A percentile compares a stretch with the other conserved stretches of the same genome.
phyloP scores from a whole-genome alignment of 2,329 filamentous ascomycete species.

The Capronia coronata region DNA sequence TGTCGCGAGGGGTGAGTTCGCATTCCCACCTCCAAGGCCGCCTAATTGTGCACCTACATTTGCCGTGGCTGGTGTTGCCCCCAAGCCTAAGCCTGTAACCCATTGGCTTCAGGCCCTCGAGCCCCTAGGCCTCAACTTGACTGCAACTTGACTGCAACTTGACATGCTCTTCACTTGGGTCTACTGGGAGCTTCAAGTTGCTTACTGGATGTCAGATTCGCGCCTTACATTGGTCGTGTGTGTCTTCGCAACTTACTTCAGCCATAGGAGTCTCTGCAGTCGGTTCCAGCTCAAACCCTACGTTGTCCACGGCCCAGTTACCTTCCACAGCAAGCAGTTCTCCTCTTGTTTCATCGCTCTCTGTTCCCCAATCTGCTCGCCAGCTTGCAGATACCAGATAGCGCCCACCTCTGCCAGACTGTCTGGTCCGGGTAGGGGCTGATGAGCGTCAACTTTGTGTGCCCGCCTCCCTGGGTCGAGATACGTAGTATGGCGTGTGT shows the following conservation, averaged over 20 bases:
- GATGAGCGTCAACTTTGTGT: not conserved
- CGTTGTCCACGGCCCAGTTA: conserved; percentile 13
- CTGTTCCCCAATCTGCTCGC: conserved; percentile 18
- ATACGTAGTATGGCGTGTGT: not conserved
- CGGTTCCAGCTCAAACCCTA: conserved; percentile 21
- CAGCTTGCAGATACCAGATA: conserved; percentile 12
- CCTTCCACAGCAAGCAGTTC: conserved; percentile 5
- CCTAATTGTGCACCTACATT: conserved; percentile 6
- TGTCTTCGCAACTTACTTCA: conserved; percentile 15
- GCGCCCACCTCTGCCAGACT: not conserved
- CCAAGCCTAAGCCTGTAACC: too few species aligned
- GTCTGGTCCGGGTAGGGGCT: conserved; percentile 4
- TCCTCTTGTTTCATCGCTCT: conserved; percentile 2
- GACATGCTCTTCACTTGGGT: conserved; percentile 4
- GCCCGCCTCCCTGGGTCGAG: not conserved
- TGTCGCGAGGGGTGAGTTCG: conserved; percentile 2
- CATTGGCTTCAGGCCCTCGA: conserved; percentile 10
- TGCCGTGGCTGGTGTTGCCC: conserved; percentile 11
- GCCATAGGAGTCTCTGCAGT: conserved; percentile 14
- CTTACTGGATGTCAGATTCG: conserved; percentile 22
- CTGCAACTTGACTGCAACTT: conserved; percentile 2
- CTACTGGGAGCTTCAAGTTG: conserved; percentile 10
- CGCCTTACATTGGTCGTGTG: conserved; percentile 20
- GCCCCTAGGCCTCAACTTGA: conserved; percentile 3
- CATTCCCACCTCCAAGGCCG: conserved; percentile 5